Percentiles rank a stretch among this genome's conserved stretches.
These are phyloP conservation scores for Mortierella antarctica DNA, from an alignment of 192 early-diverging fungal genomes.

Conservation along the genomic window DNA sequence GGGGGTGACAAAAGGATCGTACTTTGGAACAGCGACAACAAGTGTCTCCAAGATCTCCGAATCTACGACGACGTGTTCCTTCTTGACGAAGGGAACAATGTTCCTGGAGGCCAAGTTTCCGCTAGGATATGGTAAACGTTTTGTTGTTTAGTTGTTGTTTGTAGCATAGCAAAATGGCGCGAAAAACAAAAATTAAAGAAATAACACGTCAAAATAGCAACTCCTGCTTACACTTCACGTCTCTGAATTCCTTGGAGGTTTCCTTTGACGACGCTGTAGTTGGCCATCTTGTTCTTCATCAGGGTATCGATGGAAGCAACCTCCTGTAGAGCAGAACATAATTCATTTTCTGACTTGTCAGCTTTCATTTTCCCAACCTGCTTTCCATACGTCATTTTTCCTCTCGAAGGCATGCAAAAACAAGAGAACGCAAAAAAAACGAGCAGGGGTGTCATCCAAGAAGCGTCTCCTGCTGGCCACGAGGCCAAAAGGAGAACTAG, in stretches of 20 bases:
- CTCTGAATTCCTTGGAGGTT: conserved; percentile 84
- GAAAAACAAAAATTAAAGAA: conserved; percentile 10
- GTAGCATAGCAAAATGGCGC: neutral
- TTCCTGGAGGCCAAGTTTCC: conserved; percentile 92
- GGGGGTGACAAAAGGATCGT: conserved; percentile 12
- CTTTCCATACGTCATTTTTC: neutral
- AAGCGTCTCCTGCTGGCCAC: too few relatives aligned
- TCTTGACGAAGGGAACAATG: conserved; percentile 90
- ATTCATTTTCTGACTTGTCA: neutral
- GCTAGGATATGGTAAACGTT: conserved; percentile 39
- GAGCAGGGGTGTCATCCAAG: neutral
- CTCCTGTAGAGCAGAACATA: conserved; percentile 66
- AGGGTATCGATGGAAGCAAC: conserved; percentile 87
- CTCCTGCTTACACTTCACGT: conserved; percentile 75
- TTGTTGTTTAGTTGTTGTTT: too few relatives aligned
- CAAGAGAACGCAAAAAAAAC: neutral
- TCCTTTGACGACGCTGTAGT: conserved; percentile 87
- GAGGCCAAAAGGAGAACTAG: too few relatives aligned
- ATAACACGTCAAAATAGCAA: neutral
- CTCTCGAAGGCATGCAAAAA: neutral
- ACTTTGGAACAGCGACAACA: conserved; percentile 96
- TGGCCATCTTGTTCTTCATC: conserved; percentile 91
- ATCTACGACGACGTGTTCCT: conserved; percentile 89
- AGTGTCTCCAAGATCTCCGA: conserved; percentile 95
- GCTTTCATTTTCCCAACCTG: too few relatives aligned